Percentiles rank a stretch among this genome's conserved stretches.
Evolutionary conservation across 306 rosid species (phyloP).

Genomic region (Prunus salicina): DNA sequence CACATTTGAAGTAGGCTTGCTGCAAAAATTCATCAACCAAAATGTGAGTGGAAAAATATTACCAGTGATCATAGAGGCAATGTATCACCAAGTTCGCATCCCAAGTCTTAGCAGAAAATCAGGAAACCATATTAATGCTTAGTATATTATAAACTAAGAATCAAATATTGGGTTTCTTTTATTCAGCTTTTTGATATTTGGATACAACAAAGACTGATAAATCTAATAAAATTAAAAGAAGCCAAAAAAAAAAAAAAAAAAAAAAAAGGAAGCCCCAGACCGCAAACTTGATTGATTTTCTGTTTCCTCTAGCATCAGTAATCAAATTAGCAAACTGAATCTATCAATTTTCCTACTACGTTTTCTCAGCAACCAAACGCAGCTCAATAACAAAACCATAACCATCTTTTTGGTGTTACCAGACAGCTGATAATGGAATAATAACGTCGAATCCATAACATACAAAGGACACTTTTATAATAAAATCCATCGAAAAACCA

Average conservation of each 20-base stretch:
- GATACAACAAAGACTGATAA: not conserved
- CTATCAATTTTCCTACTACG: not conserved
- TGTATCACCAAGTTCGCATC: not conserved
- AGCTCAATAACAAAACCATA: not conserved
- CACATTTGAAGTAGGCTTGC: constrained; percentile 96
- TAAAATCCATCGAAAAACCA: not conserved
- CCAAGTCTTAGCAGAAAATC: not conserved
- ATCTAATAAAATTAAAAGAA: not conserved
- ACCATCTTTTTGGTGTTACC: not conserved
- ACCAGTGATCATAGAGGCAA: not conserved
- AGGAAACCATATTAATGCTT: not conserved
- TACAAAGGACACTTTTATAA: not conserved
- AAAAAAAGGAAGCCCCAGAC: not conserved
- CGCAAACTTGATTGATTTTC: not conserved
- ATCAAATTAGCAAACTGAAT: not conserved
- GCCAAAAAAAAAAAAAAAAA: not conserved
- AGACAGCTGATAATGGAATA: not conserved
- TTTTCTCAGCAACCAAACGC: not conserved
- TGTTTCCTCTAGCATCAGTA: not conserved
- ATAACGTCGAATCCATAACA: not conserved
- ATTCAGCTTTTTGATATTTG: not conserved
- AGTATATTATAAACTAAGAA: not conserved
- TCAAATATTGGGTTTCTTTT: not conserved
- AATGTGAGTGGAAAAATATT: not conserved
- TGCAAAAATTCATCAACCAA: constrained; percentile 29